Evolutionary conservation across 73 alveolate genomes (phyloP), one percentile per base, ranked within the genome.

Genomic region (Paramecium tetraurelia): DNA sequence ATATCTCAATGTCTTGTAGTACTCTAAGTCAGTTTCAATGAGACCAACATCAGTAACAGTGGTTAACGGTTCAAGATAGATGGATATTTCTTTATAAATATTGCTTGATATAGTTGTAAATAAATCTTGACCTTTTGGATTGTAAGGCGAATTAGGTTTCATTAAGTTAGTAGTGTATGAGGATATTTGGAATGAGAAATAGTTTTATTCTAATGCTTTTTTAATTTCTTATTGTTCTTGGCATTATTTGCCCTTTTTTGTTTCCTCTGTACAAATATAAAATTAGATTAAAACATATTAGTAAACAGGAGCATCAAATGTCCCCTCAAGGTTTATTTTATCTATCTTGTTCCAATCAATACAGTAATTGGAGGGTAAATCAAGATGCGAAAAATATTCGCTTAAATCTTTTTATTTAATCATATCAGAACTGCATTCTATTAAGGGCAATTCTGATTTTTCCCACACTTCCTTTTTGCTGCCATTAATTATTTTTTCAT

Each of bases 341-440:
- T 77, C 68, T 6, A 77, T 20, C 0, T n/a, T 21, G 43, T 77
- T 41, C 89, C 89, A 77, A 40, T 77, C 89, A 9, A 77, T 77
- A 18, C 89, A 77, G 43, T 38, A 77, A 77, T 77, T 77, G 2
- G 89, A 8, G 5, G 29, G 36, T 21, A 77, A 41, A 20, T 77
- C 89, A 31, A 77, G 3, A 41, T 77, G 71, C 4, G 89, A 27
- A 77, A 77, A 77, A 77, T 77, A 77, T 14, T 77, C 70, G 18
- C 20, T 21, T 21, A 77, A 38, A 18, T 77, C 89, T 18, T 58
- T 41, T 77, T 77, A 77, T 35, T n/a, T 38, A 41, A 77, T 41
- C 24, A 77, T n/a, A 35, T n/a, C 18, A 27, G 89, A 24, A 40
- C 16, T 77, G 70, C 89, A 77, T 21, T 21, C 5, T 9, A 59